Evolutionary conservation across 768 basidiomycete genomes (phyloP).

Genomic region (Mrakia frigida): DNA sequence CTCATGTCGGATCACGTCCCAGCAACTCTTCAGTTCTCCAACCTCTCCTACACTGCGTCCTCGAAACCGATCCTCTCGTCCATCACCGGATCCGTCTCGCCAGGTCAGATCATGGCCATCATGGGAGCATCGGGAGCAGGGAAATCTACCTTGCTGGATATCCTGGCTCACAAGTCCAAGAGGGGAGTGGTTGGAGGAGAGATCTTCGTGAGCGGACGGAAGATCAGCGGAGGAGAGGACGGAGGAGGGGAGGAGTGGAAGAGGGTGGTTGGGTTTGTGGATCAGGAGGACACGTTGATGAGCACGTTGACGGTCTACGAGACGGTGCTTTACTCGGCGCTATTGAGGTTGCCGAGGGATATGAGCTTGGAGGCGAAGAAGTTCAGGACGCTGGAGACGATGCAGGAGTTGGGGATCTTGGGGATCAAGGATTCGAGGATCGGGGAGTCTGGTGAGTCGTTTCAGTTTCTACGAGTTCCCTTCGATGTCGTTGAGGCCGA

Average conservation of each 20-base stretch:
- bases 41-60: conserved; percentile 71
- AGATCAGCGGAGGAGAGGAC: conserved; percentile 50
- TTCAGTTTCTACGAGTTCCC: background rate
- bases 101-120: conserved; percentile 88
- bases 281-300: conserved; percentile 98
- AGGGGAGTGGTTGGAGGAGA: conserved; percentile 67
- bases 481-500: background rate
- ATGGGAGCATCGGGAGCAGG: conserved; percentile 97
- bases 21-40: conserved; percentile 82
- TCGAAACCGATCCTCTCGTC: conserved; percentile 66
- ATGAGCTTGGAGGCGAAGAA: conserved; percentile 96
- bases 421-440: conserved; percentile 84
- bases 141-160: conserved; percentile 93
- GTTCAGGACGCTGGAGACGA: conserved; percentile 85
- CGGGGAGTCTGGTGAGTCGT: conserved; percentile 71
- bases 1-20: conserved; percentile 94
- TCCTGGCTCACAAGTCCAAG: conserved; percentile 85
- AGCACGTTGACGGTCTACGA: conserved; percentile 96
- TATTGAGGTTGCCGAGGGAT: conserved; percentile 82
- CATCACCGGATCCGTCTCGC: conserved; percentile 75
- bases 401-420: conserved; percentile 91
- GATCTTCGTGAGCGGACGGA: conserved; percentile 77
- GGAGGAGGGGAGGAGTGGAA: conserved; percentile 59
- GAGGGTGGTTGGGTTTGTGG: conserved; percentile 87
- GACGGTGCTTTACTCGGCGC: conserved; percentile 87